Percentiles rank a stretch among this genome's conserved stretches.
These are phyloP conservation scores for Dendrobium huoshanense DNA, from an alignment of 106 monocot species.

Conservation along the genomic window DNA sequence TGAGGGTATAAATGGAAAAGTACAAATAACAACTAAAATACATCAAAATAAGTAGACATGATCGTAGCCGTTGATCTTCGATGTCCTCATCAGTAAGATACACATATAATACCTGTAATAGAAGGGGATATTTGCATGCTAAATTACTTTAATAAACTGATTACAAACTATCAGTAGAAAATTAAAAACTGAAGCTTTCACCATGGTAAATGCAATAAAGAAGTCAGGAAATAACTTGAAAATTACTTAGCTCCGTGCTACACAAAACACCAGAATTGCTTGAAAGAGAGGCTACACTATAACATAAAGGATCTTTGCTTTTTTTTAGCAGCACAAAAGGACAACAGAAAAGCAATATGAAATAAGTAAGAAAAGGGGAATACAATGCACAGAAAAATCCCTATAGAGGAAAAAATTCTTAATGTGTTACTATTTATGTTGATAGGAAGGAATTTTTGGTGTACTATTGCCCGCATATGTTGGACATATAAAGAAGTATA, in stretches of 20 bases:
- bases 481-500: too few relatives aligned
- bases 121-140: not conserved
- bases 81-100: too few relatives aligned
- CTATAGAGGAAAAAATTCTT: not conserved
- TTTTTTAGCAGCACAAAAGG: not conserved
- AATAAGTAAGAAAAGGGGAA: not conserved
- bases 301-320: not conserved
- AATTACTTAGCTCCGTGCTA: not conserved
- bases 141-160: not conserved
- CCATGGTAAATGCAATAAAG: not conserved
- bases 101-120: constrained; percentile 1
- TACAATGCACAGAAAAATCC: not conserved
- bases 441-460: too few relatives aligned
- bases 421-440: not conserved
- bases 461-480: too few relatives aligned
- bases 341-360: not conserved
- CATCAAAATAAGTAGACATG: too few relatives aligned
- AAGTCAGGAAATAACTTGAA: not conserved
- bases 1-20: too few relatives aligned
- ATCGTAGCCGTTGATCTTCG: too few relatives aligned
- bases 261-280: constrained; percentile 1
- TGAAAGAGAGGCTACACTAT: not conserved
- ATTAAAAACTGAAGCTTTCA: not conserved
- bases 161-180: not conserved
- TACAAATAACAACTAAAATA: too few relatives aligned